These are phyloP conservation scores for Aciculoconidium aculeatum DNA, from an alignment of 805 yeast genomes.

Conservation along the genomic window DNA sequence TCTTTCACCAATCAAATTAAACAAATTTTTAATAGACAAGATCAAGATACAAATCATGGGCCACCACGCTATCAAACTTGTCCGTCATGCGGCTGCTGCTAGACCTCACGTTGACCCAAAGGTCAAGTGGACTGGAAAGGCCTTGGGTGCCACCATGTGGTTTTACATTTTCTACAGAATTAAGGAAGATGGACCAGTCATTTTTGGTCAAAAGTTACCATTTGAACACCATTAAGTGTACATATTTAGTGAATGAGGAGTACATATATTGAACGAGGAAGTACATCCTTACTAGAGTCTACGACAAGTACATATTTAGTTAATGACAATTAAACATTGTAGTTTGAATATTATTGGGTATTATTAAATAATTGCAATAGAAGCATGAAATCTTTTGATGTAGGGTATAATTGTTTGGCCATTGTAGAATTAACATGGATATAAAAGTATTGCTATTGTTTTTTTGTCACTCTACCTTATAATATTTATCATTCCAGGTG, in stretches of 20 bases:
- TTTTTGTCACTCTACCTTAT: too few relatives aligned
- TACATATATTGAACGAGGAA: slow-evolving; percentile 3
- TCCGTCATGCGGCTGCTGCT: slow-evolving; percentile 57
- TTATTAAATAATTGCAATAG: too few relatives aligned
- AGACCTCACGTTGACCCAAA: slow-evolving; percentile 59
- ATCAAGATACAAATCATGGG: slow-evolving; percentile 37
- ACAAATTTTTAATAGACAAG: too few relatives aligned
- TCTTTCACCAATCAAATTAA: too few relatives aligned
- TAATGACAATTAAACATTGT: too few relatives aligned
- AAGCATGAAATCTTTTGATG: too few relatives aligned
- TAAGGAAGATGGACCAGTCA: slow-evolving; percentile 63
- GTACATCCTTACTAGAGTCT: neutral
- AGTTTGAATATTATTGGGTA: too few relatives aligned
- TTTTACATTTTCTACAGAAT: slow-evolving; percentile 81
- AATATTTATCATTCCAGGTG: too few relatives aligned
- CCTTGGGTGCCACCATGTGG: slow-evolving; percentile 83
- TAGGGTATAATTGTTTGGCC: too few relatives aligned
- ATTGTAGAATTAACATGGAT: too few relatives aligned
- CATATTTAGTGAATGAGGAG: neutral
- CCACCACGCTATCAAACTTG: slow-evolving; percentile 35
- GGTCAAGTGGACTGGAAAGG: slow-evolving; percentile 55
- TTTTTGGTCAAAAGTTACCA: slow-evolving; percentile 43
- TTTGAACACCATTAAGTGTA: slow-evolving; percentile 28
- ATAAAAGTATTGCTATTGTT: too few relatives aligned
- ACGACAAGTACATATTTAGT: too few relatives aligned